Evolutionary conservation across 345 rosid genomes (phyloP), one percentile per base, ranked within the genome.

Genomic region (Euclidium syriacum): DNA sequence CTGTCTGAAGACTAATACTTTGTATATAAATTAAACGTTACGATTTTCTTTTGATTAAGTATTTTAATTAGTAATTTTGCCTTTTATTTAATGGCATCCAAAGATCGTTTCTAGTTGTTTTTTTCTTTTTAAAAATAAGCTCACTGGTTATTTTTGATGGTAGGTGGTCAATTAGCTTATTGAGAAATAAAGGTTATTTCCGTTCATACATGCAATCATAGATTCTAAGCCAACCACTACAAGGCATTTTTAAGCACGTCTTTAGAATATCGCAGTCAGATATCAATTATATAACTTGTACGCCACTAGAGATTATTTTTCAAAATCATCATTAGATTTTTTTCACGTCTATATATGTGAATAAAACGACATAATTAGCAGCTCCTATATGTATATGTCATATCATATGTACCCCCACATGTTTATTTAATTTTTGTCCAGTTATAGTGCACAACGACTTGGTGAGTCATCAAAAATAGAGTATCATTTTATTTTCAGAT

Each of bases 301-400:
- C 64, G 43, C 39, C 58, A 17, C 6, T 39, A 58, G 44, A 58
- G n/a, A n/a, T n/a, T n/a, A n/a, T n/a, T n/a, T n/a, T n/a, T n/a
- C n/a, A n/a, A n/a, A n/a, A n/a, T n/a, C n/a, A n/a, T 49, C 58
- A 17, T 8, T 39, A 58, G 44, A 58, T 67, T 58, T 49, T n/a
- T 44, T 27, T 22, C 42, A 32, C 62, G 42, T 54, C 20, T 54
- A 14, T 12, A 17, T 12, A 17, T 34, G 5, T 56, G 23, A 66
- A 47, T 47, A 20, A 14, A 53, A 55, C 41, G 18, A 54, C 46
- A 33, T 27, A 5, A 11, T 42, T 32, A 19, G 10, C 63, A 58
- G n/a, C 6, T 25, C 15, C 10, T 30, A 11, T 30, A 11, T 30
- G 34, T 30, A 11, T 7, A 30, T 30, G 10, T 30, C 17, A 36